These are phyloP conservation scores for Aspergillus sp. DNA, from an alignment of 2,329 filamentous ascomycete genomes.

Conservation along the genomic window DNA sequence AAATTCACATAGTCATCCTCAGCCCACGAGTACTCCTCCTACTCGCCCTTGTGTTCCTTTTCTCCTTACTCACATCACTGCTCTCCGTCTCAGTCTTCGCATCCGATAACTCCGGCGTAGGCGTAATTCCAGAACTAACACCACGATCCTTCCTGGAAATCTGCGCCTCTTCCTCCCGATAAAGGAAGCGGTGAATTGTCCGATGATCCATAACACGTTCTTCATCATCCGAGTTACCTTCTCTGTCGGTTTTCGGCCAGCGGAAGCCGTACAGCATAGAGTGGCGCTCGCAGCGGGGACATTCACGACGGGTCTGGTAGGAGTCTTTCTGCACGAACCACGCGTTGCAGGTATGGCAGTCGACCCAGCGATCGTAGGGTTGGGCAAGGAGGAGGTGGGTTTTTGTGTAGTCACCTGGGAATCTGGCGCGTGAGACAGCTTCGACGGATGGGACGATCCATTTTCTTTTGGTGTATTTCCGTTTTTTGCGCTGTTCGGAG, in stretches of 20 bases:
- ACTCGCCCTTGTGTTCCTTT: constrained; percentile 29
- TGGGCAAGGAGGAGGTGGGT: constrained; percentile 70
- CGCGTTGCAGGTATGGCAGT: constrained; percentile 74
- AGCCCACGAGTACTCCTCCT: constrained; percentile 26
- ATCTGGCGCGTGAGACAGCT: constrained; percentile 40
- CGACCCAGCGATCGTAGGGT: constrained; percentile 74
- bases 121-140: constrained; percentile 29
- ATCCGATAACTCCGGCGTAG: constrained; percentile 34
- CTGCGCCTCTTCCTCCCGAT: constrained; percentile 57
- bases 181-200: constrained; percentile 77
- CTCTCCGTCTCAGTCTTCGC: constrained; percentile 33
- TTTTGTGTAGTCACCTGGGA: constrained; percentile 74
- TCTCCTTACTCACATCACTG: constrained; percentile 29
- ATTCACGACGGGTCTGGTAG: constrained; percentile 77
- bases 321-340: constrained; percentile 85
- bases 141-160: constrained; percentile 32
- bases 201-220: constrained; percentile 72
- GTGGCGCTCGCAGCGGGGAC: constrained; percentile 88
- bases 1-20: constrained; percentile 30
- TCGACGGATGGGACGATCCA: constrained; percentile 33
- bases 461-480: constrained; percentile 16
- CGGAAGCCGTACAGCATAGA: constrained; percentile 90
- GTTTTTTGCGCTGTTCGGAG: constrained; percentile 13
- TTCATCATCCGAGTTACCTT: constrained; percentile 64
- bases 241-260: constrained; percentile 91